A percentile compares a stretch with the other conserved stretches of the same genome.
Conservation (phyloP, 176 grass and related monocot genomes). For the Triticum monococcum region DNA sequence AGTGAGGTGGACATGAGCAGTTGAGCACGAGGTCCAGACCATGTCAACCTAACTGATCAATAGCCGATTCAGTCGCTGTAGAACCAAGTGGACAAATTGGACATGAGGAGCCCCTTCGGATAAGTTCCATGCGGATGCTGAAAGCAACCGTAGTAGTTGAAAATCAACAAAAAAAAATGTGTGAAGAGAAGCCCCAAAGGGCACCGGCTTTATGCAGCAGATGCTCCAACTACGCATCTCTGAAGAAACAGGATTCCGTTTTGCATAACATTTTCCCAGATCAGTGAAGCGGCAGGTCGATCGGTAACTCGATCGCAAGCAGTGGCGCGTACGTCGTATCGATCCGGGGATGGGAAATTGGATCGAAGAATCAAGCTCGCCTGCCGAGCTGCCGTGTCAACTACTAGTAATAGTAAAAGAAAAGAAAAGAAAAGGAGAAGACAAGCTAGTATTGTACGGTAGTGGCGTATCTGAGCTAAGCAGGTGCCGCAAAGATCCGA, state of each 20-base stretch:
- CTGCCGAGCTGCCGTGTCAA: neutral
- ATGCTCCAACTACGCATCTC: constrained; percentile 14
- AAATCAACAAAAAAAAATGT: neutral
- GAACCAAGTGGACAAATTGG: constrained; percentile 22
- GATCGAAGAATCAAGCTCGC: constrained; percentile 14
- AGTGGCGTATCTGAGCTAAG: neutral
- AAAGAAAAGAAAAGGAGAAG: neutral
- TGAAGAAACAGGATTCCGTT: neutral
- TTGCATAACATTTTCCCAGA: neutral
- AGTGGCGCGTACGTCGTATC: neutral
- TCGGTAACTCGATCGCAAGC: neutral
- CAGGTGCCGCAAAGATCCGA: constrained; percentile 8
- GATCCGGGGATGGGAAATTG: neutral
- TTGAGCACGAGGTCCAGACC: constrained; percentile 16
- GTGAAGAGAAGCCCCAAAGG: neutral
- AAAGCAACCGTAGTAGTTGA: neutral
- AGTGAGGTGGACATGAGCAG: neutral
- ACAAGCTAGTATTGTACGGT: neutral
- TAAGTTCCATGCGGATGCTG: neutral
- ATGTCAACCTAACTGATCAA: constrained; percentile 28
- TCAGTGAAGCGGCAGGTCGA: neutral
- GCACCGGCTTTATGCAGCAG: neutral
- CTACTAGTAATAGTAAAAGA: neutral
- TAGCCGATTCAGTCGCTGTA: neutral
- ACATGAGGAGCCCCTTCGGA: constrained; percentile 13